phyloP scores from a whole-genome alignment of 768 basidiomycete genomes.

The Rhodotorula graminis region DNA sequence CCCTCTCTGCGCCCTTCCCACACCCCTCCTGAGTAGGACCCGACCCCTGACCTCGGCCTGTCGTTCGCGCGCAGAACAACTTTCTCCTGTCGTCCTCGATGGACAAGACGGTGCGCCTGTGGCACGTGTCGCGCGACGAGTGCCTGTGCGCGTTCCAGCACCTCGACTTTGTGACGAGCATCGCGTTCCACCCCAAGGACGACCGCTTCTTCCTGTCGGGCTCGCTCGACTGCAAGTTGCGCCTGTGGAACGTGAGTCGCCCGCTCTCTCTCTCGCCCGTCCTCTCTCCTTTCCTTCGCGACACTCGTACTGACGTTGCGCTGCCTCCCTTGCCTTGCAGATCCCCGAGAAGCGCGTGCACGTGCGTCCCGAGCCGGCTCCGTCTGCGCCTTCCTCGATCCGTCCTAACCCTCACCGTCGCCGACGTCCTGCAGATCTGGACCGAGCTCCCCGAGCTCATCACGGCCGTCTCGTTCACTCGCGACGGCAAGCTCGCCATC shows the following conservation, averaged over 20 bases:
- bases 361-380: neutral
- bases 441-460: conserved; percentile 43
- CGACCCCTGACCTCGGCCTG: no score
- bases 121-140: conserved; percentile 40
- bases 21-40: neutral
- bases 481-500: conserved; percentile 41
- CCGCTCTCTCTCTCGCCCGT: neutral
- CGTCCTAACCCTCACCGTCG: accelerated
- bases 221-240: conserved; percentile 41
- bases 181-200: conserved; percentile 44
- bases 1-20: no score
- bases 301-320: accelerated
- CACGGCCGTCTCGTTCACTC: conserved; percentile 42
- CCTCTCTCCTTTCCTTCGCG: neutral
- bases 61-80: conserved; percentile 44
- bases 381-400: no score
- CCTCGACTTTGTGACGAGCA: conserved; percentile 44
- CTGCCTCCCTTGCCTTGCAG: neutral
- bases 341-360: conserved; percentile 41
- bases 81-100: conserved; percentile 43
- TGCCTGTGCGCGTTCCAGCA: conserved; percentile 43
- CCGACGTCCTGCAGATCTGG: conserved; percentile 22
- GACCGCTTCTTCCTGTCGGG: conserved; percentile 45
- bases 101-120: conserved; percentile 45
- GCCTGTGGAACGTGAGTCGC: conserved; percentile 40